These are phyloP conservation scores for Blastomyces gilchristii DNA, from an alignment of 2,329 filamentous ascomycete genomes.

Conservation along the genomic window DNA sequence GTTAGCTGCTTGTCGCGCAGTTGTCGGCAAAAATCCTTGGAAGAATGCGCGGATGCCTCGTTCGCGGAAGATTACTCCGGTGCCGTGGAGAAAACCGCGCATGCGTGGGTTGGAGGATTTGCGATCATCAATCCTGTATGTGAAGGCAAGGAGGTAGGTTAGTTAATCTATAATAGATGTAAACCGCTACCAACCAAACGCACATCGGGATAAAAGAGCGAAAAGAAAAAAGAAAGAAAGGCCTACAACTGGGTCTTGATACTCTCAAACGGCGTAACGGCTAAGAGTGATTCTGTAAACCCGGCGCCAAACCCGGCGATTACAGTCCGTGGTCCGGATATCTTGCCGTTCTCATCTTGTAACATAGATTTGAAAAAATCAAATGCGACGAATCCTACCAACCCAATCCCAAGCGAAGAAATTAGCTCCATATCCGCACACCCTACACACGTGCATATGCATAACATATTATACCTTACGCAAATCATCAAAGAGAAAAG, in stretches of 20 bases:
- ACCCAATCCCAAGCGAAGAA: neutral
- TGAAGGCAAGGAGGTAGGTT: neutral
- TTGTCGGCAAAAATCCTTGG: constrained; percentile 92
- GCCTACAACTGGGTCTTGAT: constrained; percentile 90
- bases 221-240: neutral
- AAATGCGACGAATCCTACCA: constrained; percentile 77
- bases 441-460: neutral
- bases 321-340: constrained; percentile 82
- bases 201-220: neutral
- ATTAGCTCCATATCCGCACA: neutral
- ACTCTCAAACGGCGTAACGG: constrained; percentile 92
- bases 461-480: neutral
- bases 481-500: neutral
- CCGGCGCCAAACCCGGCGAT: constrained; percentile 90
- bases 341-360: constrained; percentile 72
- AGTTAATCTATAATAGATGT: neutral
- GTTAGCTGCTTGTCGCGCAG: constrained; percentile 88
- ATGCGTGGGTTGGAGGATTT: constrained; percentile 78
- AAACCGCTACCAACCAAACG: neutral
- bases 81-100: constrained; percentile 84
- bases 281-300: constrained; percentile 83
- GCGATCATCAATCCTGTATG: constrained; percentile 78
- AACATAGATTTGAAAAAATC: constrained; percentile 84
- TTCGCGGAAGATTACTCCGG: constrained; percentile 75
- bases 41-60: constrained; percentile 88